Percentiles rank a stretch among this genome's conserved stretches.
phyloP scores from a whole-genome alignment of 768 basidiomycete species.

The Boletus vermiculosoides region DNA sequence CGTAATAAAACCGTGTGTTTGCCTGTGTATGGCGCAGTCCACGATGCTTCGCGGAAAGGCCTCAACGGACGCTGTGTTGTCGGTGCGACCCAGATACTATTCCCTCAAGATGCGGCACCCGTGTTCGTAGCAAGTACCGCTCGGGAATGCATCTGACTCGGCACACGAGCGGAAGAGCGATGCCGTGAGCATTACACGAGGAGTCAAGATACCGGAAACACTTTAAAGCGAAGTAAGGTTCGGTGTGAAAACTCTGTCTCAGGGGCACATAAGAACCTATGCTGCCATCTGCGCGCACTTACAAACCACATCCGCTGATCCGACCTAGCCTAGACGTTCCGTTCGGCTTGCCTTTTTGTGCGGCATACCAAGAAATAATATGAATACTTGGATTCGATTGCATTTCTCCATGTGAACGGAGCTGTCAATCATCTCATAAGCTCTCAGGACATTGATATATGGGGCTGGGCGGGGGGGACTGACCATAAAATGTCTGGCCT shows the following conservation, averaged over 20 bases:
- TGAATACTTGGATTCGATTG: neutral
- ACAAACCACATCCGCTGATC: neutral
- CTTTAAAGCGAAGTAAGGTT: neutral
- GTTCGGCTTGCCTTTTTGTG: neutral
- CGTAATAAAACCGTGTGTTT: neutral
- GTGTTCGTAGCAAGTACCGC: neutral
- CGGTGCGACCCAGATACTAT: neutral
- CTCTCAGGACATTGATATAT: neutral
- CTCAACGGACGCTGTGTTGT: neutral
- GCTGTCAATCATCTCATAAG: neutral
- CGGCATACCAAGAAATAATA: neutral
- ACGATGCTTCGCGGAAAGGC: conserved; percentile 6
- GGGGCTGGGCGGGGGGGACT: neutral
- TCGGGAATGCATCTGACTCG: neutral
- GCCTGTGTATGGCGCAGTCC: neutral
- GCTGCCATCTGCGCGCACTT: too few species aligned
- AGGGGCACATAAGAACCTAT: neutral
- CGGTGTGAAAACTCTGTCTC: neutral
- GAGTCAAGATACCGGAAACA: neutral
- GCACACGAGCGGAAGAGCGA: neutral
- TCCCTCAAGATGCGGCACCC: neutral
- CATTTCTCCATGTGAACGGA: neutral
- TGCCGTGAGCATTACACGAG: neutral
- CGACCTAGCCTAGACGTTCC: neutral
- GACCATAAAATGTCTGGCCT: neutral